A percentile compares a stretch with the other conserved stretches of the same genome.
Evolutionary conservation across 129 eudicot species (phyloP).

Genomic region (Smallanthus sonchifolius): DNA sequence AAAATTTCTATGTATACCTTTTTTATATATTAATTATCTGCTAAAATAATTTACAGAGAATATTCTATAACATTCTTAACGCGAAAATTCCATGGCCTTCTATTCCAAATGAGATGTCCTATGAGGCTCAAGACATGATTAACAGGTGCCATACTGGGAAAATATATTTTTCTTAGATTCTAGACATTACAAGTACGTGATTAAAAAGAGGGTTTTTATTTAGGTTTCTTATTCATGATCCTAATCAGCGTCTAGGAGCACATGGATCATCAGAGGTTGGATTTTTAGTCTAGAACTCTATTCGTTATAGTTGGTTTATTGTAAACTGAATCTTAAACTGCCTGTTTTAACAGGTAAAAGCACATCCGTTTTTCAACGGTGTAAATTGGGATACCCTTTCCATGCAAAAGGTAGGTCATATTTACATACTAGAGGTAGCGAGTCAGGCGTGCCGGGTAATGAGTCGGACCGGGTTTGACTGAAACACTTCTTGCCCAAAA

Average conservation of each 20-base stretch:
- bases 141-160: constrained; percentile 50
- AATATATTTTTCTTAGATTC: not conserved
- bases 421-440: not conserved
- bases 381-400: constrained; percentile 91
- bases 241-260: constrained; percentile 78
- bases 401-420: constrained; percentile 55
- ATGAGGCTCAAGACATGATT: constrained; percentile 78
- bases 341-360: constrained; percentile 55
- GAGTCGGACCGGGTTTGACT: not conserved
- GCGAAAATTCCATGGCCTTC: constrained; percentile 79
- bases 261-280: constrained; percentile 81
- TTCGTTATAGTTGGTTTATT: not conserved
- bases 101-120: constrained; percentile 67
- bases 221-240: constrained; percentile 76
- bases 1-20: not conserved
- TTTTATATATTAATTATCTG: not conserved
- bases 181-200: constrained; percentile 12
- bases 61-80: constrained; percentile 83
- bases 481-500: not conserved
- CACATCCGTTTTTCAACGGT: constrained; percentile 76
- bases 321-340: not conserved
- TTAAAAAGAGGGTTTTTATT: constrained; percentile 1
- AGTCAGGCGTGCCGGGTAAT: not conserved
- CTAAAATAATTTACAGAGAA: constrained; percentile 43
- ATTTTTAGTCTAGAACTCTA: not conserved